A percentile compares a stretch with the other conserved stretches of the same genome.
These are phyloP conservation scores for Arthrobotrys megalospora DNA, from an alignment of 2,329 filamentous ascomycete species.

Conservation along the genomic window DNA sequence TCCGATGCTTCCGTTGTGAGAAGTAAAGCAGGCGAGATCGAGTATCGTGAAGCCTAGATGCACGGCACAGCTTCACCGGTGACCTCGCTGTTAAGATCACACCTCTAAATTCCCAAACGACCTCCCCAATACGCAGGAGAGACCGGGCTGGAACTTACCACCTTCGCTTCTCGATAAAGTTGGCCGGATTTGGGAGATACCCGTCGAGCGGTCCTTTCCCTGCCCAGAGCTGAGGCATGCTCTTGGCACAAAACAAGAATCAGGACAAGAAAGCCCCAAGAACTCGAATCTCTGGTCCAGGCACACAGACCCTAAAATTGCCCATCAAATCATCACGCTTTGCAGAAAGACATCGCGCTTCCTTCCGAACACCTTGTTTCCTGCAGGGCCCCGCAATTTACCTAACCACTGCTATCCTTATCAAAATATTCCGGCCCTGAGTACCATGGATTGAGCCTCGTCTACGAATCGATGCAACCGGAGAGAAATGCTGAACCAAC, in stretches of 20 bases:
- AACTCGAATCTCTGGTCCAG: conserved; percentile 49
- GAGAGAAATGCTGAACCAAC: conserved; percentile 54
- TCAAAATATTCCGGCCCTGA: conserved; percentile 3
- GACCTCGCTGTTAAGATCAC: conserved; percentile 11
- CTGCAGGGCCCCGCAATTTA: conserved; percentile 21
- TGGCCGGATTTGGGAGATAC: conserved; percentile 44
- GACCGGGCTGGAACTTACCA: conserved; percentile 20
- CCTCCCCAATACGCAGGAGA: conserved; percentile 37
- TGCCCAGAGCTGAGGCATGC: conserved; percentile 40
- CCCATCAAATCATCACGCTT: conserved; percentile 38
- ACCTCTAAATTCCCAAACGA: neutral
- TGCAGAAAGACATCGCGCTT: conserved; percentile 32
- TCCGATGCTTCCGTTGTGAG: conserved; percentile 4
- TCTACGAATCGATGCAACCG: conserved; percentile 9
- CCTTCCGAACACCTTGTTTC: conserved; percentile 9
- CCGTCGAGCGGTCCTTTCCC: neutral
- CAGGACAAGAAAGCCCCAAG: conserved; percentile 60
- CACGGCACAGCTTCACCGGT: conserved; percentile 12
- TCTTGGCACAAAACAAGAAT: conserved; percentile 61
- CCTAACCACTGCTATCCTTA: conserved; percentile 22
- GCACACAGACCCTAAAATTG: conserved; percentile 18
- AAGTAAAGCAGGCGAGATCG: conserved; percentile 8
- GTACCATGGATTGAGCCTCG: conserved; percentile 32
- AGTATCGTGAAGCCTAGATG: conserved; percentile 23
- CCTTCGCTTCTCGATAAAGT: conserved; percentile 49